phyloP scores from a whole-genome alignment of 2,329 filamentous ascomycete genomes.

The Talaromyces sp. region DNA sequence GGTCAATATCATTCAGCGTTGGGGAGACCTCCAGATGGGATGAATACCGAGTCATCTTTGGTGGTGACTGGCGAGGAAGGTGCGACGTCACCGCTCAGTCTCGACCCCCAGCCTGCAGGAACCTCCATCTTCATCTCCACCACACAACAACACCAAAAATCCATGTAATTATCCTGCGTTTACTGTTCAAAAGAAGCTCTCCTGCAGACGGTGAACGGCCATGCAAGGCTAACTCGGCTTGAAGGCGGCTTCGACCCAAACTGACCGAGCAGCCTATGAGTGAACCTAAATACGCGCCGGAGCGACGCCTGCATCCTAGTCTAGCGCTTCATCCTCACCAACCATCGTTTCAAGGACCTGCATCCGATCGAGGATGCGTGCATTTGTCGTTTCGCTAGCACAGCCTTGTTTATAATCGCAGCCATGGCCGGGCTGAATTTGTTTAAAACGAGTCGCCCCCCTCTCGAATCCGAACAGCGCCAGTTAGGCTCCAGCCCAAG shows the following conservation, averaged over 20 bases:
- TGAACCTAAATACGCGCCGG: background rate
- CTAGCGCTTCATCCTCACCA: background rate
- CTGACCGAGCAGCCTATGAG: background rate
- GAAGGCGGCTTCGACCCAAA: background rate
- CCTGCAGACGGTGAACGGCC: background rate
- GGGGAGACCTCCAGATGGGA: background rate
- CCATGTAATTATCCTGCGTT: background rate
- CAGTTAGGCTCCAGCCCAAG: background rate
- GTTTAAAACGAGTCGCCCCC: background rate
- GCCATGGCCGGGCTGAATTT: background rate
- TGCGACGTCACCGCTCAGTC: too few species aligned
- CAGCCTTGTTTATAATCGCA: background rate
- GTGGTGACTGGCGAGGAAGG: too few species aligned
- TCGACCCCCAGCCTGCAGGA: background rate
- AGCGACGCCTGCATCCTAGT: background rate
- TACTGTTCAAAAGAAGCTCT: background rate
- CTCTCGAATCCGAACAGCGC: background rate
- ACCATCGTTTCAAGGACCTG: slow-evolving; percentile 13
- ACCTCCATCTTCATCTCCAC: background rate
- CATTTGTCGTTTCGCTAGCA: background rate
- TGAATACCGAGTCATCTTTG: background rate
- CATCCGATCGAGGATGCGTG: background rate
- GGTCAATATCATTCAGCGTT: background rate
- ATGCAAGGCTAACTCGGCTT: background rate
- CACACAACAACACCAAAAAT: background rate